Evolutionary conservation across 345 rosid species (phyloP), one percentile per base, ranked within the genome.

Genomic region (Brassica cretica): DNA sequence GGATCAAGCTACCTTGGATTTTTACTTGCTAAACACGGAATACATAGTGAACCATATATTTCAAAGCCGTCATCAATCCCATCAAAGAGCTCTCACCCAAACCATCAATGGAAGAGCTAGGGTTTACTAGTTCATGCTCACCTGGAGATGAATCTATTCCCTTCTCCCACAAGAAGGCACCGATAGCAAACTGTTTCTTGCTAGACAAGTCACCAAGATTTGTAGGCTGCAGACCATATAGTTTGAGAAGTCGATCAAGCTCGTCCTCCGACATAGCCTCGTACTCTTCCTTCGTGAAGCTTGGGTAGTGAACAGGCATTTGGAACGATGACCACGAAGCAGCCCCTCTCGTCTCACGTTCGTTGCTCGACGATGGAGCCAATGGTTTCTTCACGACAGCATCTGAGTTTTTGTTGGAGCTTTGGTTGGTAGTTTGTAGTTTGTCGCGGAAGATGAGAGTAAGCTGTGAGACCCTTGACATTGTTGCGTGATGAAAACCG

Each of bases 291-390:
- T 76, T 83, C 44, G 79, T 84, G 78, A 75, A 88, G 63, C 80
- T 86, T 1, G 93, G 95, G 67, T 85, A 90, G 41, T 85, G 93
- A 60, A 86, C 81, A 2, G 93, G 95, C 84, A 88, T 86, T 70
- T 85, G 85, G 66, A 90, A 90, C 24, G 71, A 60, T 65, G 77
- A 4, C 51, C 51, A 65, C 0, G 77, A 64, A 64, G 70, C 62
- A 32, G n/a, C 24, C 24, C 0, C 15, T 5, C 25, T 49, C 1
- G 11, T 9, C 19, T 15, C 29, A 9, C 19, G 5, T 2, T 37
- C 3, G 56, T n/a, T 58, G 8, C 14, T 18, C 5, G 61, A 56
- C 62, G 18, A 12, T 18, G 35, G 10, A 21, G 25, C 7, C 11
- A n/a, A 25, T 5, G 6, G 3, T 27, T 27, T 60, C 44, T 61